A percentile compares a stretch with the other conserved stretches of the same genome.
Conservation (phyloP, 169 alveolate species). For the Condylostoma magnum region DNA sequence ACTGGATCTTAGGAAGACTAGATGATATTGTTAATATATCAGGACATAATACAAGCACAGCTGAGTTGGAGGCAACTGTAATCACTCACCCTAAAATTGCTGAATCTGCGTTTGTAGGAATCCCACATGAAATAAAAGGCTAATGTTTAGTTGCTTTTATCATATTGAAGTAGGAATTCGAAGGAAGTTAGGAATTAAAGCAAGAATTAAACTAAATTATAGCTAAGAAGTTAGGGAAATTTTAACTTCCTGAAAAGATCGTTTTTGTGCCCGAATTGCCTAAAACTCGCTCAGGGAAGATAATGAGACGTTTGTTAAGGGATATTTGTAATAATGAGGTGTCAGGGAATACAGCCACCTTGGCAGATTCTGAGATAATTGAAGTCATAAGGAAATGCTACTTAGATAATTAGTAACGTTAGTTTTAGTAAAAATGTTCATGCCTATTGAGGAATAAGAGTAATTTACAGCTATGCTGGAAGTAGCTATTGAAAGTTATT, state of each 20-base stretch:
- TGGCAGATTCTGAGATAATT: constrained; percentile 80
- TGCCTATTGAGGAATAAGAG: too few species aligned
- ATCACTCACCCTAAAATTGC: constrained; percentile 83
- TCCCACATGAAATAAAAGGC: constrained; percentile 92
- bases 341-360: constrained; percentile 81
- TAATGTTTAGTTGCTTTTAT: constrained; percentile 90
- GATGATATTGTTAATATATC: constrained; percentile 95
- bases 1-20: constrained; percentile 94
- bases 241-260: constrained; percentile 92
- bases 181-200: background rate
- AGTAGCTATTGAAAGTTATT: too few species aligned
- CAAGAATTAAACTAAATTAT: constrained; percentile 16
- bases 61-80: constrained; percentile 92
- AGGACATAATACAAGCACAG: constrained; percentile 93
- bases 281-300: constrained; percentile 93
- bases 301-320: constrained; percentile 90
- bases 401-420: too few species aligned
- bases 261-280: constrained; percentile 84
- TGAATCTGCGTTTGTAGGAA: constrained; percentile 93
- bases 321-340: constrained; percentile 85
- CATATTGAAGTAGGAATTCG: constrained; percentile 62
- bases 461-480: too few species aligned
- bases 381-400: constrained; percentile 71
- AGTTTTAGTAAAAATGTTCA: too few species aligned
- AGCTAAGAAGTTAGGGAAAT: constrained; percentile 88